phyloP scores from a whole-genome alignment of 345 rosid genomes.

The Ricinus communis region DNA sequence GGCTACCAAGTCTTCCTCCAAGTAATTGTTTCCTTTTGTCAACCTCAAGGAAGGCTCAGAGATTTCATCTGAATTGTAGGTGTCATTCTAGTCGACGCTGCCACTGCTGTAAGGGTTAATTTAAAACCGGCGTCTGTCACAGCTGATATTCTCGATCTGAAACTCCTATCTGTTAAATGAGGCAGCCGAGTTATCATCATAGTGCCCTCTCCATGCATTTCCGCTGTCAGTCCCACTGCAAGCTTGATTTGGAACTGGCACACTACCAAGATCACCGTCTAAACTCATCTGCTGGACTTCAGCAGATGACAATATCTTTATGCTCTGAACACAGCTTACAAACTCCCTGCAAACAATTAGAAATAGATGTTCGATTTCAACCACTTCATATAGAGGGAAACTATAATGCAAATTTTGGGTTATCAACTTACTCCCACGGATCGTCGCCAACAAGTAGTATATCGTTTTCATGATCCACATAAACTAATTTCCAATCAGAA shows the following conservation, averaged over 20 bases:
- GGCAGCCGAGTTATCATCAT: slow-evolving; percentile 78
- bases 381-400: background rate
- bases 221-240: slow-evolving; percentile 88
- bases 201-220: slow-evolving; percentile 82
- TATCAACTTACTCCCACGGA: slow-evolving; percentile 90
- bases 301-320: slow-evolving; percentile 85
- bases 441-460: slow-evolving; percentile 95
- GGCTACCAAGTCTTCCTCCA: too few species aligned
- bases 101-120: background rate
- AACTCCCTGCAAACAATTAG: slow-evolving; percentile 64
- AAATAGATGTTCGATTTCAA: slow-evolving; percentile 14
- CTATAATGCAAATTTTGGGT: background rate
- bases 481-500: slow-evolving; percentile 92
- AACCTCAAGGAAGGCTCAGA: background rate
- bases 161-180: slow-evolving; percentile 65
- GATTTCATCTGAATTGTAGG: background rate
- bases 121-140: background rate
- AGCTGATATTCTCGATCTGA: background rate
- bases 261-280: slow-evolving; percentile 80
- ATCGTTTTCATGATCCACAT: slow-evolving; percentile 90
- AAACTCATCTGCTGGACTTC: slow-evolving; percentile 96
- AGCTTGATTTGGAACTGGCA: slow-evolving; percentile 70
- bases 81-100: background rate
- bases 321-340: slow-evolving; percentile 82
- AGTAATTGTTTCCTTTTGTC: background rate